These are phyloP conservation scores for Misopates orontium DNA, from an alignment of 257 asterid genomes.

Conservation along the genomic window DNA sequence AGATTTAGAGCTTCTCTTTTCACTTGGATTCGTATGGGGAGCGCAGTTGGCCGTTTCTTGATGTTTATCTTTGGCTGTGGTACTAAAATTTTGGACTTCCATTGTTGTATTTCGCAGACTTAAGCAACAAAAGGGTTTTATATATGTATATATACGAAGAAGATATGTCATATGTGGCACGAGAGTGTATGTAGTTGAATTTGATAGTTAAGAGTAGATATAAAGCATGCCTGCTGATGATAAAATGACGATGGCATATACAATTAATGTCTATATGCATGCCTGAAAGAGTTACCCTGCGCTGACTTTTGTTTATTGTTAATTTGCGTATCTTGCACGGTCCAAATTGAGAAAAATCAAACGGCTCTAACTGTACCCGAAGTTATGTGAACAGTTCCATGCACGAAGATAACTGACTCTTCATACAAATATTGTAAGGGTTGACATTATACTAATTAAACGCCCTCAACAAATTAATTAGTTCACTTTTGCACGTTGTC, in stretches of 20 bases:
- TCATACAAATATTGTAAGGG: neutral
- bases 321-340: neutral
- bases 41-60: neutral
- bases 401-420: neutral
- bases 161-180: too few relatives aligned
- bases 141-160: neutral
- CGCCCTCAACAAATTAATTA: neutral
- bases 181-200: constrained; percentile 10
- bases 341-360: constrained; percentile 20
- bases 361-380: neutral
- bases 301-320: constrained; percentile 2
- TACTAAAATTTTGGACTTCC: neutral
- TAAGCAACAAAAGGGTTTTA: neutral
- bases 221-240: constrained; percentile 28
- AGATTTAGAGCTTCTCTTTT: neutral
- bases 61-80: too few relatives aligned
- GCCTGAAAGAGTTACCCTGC: constrained; percentile 19
- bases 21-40: too few relatives aligned
- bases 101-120: neutral
- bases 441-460: neutral
- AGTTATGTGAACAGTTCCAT: constrained; percentile 2
- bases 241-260: too few relatives aligned
- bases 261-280: constrained; percentile 5
- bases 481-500: constrained; percentile 7
- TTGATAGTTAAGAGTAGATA: constrained; percentile 10